Evolutionary conservation across 352 stramenopile species (phyloP), one percentile per base, ranked within the genome.

Genomic region (Pythium phragmitis): DNA sequence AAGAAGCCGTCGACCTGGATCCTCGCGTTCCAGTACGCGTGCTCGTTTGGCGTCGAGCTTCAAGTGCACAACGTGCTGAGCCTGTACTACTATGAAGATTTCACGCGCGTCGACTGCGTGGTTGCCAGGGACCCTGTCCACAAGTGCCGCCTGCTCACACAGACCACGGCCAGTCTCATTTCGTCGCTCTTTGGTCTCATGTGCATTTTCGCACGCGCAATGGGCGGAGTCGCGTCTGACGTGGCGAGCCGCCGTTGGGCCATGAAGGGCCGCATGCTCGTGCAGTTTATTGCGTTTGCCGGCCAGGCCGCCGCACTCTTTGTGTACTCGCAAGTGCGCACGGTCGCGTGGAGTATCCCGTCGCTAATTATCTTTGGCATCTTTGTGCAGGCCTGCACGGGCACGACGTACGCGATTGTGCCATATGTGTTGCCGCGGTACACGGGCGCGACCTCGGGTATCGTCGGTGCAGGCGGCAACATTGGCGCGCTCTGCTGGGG

Each of bases 31-130:
- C 88, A 97, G 64, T 98, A 98, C 56, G 93, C 86, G 39, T 92
- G 82, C 64, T 98, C 88, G 71, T 98, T 98, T 68, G 95, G 95
- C 47, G 83, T 98, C 41, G 94, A 98, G 67, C 74, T 98, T 4
- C 95, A 95, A 49, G 91, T 98, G 53, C 96, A 98, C 80, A 98
- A 98, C 69, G 88, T 92, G 41, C 85, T 96, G 39, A 92, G 87
- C 28, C 65, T 86, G 21, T 96, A 97, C 73, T 98, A 98, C 70
- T 92, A 89, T 47, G 77, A 94, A 33, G 83, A 91, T 39, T 98
- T 98, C 56, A 78, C 70, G 19, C 74, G 85, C 21, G 61, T 69
- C 2, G 83, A 80, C 52, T 88, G 79, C 34, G 65, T 82, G 1
- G 57, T 60, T n/a, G 48, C 49, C 4, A 71, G 53, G 21, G 76